These are phyloP conservation scores for Peronospora belbahrii DNA, from an alignment of 352 stramenopile genomes.

Conservation along the genomic window DNA sequence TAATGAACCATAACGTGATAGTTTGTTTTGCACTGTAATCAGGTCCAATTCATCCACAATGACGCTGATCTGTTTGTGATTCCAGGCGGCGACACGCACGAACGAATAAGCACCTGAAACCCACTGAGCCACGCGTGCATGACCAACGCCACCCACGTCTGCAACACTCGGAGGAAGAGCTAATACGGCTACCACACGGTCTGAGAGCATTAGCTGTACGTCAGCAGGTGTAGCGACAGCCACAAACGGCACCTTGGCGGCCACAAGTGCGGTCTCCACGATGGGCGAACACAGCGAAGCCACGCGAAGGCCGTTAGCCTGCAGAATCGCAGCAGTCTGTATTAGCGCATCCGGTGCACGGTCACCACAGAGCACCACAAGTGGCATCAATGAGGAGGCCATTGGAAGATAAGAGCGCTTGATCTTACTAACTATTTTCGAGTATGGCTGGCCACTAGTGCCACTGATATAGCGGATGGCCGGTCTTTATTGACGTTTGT, in stretches of 20 bases:
- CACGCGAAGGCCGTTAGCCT: conserved; percentile 48
- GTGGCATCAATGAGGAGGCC: conserved; percentile 29
- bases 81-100: conserved; percentile 77
- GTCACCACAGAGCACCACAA: conserved; percentile 68
- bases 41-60: conserved; percentile 66
- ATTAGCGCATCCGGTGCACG: conserved; percentile 40
- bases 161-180: conserved; percentile 36
- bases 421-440: conserved; percentile 8
- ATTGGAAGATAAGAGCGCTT: conserved; percentile 11
- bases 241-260: conserved; percentile 69
- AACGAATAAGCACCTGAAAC: conserved; percentile 71
- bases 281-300: conserved; percentile 47
- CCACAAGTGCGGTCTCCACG: conserved; percentile 50
- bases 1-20: conserved; percentile 56
- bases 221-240: conserved; percentile 51
- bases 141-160: conserved; percentile 21
- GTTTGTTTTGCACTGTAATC: conserved; percentile 34
- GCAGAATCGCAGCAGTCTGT: conserved; percentile 40
- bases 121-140: conserved; percentile 50
- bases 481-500: too few relatives aligned
- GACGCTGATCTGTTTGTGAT: conserved; percentile 83
- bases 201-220: conserved; percentile 58
- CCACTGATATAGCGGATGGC: not conserved
- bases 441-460: conserved; percentile 21
- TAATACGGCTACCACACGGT: conserved; percentile 64